Evolutionary conservation across 306 rosid species (phyloP), one percentile per base, ranked within the genome.

Genomic region (Sicyos baderoa): DNA sequence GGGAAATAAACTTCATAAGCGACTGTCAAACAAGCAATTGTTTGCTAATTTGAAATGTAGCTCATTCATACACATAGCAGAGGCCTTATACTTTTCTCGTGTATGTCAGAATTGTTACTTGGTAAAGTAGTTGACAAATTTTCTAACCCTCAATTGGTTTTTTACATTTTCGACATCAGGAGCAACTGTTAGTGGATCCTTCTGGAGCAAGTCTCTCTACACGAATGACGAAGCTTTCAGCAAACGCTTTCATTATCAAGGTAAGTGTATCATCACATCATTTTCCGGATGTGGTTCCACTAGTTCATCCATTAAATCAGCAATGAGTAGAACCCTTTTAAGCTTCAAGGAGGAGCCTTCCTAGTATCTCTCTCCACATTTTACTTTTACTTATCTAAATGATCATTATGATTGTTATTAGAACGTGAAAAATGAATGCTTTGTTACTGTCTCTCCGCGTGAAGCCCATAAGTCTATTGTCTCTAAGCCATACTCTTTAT

Each of bases 241-340:
- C 79, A 32, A 90, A 88, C 78, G 78, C 76, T 80, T 94, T 81
- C 82, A 86, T 74, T 76, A 76, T 73, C 1, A 86, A 90, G 99
- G 98, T 89, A 83, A 70, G 52, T 74, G 66, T 15, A 62, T 25
- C 62, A 51, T 75, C 42, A 11, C 62, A 0, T 74, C 73, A 4
- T 75, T 45, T 58, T 29, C 65, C 61, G 18, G 50, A 54, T 2
- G 11, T 47, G 53, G n/a, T 42, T 42, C 51, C 12, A 42, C 11
- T n/a, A 3, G 16, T 58, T 58, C 65, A 40, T 63, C 10, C 18
- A 5, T 42, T 11, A 11, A 64, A 64, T 63, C 18, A 19, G 18
- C 53, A 44, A 9, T 2, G 70, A 61, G 70, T 64, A 19, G 69
- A 40, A 62, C 69, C 21, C 69, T 40, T 63, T 14, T 17, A 32